Evolutionary conservation across 2,329 filamentous ascomycete genomes (phyloP).

Genomic region (Harringtonia lauricola): DNA sequence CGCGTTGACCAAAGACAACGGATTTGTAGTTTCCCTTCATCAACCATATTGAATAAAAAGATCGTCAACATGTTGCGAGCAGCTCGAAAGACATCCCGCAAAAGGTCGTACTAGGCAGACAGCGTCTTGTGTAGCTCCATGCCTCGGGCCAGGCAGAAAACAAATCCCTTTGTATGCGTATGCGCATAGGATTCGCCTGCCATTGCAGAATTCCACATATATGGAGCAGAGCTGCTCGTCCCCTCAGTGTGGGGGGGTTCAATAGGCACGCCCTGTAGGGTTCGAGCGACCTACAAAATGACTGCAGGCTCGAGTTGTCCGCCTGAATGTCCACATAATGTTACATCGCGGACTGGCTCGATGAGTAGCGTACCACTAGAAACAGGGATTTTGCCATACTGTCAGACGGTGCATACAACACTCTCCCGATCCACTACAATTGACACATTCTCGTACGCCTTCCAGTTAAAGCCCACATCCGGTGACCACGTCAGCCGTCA

Average conservation of each 20-base stretch:
- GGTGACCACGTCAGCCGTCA: no score
- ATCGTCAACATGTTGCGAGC: not conserved
- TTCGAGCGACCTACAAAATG: not conserved
- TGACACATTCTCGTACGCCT: no score
- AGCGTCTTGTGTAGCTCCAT: not conserved
- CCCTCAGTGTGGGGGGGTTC: not conserved
- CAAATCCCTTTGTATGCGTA: not conserved
- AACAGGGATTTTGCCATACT: not conserved
- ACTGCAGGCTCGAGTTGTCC: not conserved
- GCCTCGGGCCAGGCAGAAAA: not conserved
- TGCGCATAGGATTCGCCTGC: not conserved
- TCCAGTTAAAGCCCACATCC: no score
- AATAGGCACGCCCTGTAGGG: not conserved
- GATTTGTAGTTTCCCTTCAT: not conserved
- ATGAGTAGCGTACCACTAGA: no score
- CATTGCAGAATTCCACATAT: not conserved
- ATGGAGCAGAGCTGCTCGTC: not conserved
- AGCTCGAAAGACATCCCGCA: not conserved
- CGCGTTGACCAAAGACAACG: not conserved
- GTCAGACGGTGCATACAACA: no score
- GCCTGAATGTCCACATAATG: no score
- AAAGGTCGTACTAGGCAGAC: not conserved
- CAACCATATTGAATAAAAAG: no score
- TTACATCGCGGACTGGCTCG: no score
- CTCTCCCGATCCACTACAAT: no score